Evolutionary conservation across 768 basidiomycete species (phyloP), one percentile per base, ranked within the genome.

Genomic region (Sporobolomyces pararoseus): DNA sequence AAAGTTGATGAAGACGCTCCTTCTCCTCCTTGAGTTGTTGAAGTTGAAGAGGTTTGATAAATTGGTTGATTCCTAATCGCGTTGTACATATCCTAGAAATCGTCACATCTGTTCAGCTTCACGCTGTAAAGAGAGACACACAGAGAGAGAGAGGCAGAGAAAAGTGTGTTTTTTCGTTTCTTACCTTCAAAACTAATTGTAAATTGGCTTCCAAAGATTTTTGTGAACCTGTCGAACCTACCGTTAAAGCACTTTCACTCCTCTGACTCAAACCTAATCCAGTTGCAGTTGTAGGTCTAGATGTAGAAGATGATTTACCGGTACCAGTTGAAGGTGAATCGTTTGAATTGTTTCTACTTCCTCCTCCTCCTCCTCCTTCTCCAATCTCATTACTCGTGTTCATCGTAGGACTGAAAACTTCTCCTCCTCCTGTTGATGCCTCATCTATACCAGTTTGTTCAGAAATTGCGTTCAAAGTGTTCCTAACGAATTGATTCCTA

Each of bases 401-500:
- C 25, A 7, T 46, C n/a, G 58, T 47, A 4, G 58, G 58, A 47
- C 58, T 60, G 44, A 60, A 60, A n/a, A 27, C 6, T 6, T n/a
- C 23, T 13, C 5, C 35, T 16, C 12, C 57, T n/a, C 4, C 12
- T 6, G 17, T 3, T 9, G 35, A 87, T 52, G n/a, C 77, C 46
- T 81, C 63, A 89, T 89, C 25, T 85, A 34, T 4, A 3, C 60
- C 27, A 14, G 53, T 65, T 52, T 60, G 59, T 71, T 91, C 89
- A 78, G 85, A 86, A 64, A 99, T 89, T 2, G 91, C 88, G 5
- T 85, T 81, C 78, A 98, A 84, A 1, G 94, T 97, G 79, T 98
- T 97, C 58, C 87, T 85, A 10, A 98, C 87, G 79, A 98, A 99
- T 77, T 97, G 93, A 61, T 76, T 84, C 25, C 89, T 86, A 1